Conservation (phyloP, 352 stramenopile genomes). For the Phytophthora pluvialis region DNA sequence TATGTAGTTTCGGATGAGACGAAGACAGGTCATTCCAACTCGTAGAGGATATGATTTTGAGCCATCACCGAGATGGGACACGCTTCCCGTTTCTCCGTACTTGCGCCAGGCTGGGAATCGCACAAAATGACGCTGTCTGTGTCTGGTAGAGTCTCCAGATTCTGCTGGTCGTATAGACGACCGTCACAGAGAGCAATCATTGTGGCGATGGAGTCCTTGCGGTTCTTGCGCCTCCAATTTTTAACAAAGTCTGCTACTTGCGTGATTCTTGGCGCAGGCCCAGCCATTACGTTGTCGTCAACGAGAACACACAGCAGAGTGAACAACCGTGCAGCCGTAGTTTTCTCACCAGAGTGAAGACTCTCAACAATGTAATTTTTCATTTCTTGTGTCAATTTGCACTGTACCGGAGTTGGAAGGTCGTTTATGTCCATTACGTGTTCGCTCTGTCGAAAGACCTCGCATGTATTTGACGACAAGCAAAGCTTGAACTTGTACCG, state of each 20-base stretch:
- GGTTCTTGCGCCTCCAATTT: constrained; percentile 7
- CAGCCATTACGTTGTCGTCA: background rate
- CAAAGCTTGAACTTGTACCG: constrained; percentile 7
- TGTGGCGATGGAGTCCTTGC: background rate
- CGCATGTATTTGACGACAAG: background rate
- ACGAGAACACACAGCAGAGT: background rate
- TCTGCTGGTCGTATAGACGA: background rate
- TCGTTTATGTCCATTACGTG: constrained; percentile 15
- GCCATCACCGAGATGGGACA: constrained; percentile 1
- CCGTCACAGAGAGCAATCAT: constrained; percentile 8
- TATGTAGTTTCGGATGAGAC: background rate
- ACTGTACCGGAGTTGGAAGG: background rate
- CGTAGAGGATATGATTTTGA: background rate
- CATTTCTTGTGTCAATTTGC: background rate
- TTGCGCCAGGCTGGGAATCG: background rate
- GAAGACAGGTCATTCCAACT: background rate
- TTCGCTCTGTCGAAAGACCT: constrained; percentile 3
- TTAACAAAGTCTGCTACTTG: constrained; percentile 11
- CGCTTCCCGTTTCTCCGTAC: background rate
- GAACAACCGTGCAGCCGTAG: background rate
- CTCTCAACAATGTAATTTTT: constrained; percentile 6
- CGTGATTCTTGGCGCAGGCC: background rate
- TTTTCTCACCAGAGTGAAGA: constrained; percentile 3
- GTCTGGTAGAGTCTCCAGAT: background rate
- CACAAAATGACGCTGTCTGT: constrained; percentile 5